Evolutionary conservation across 345 rosid genomes (phyloP).

Genomic region (Aquilaria sinensis): DNA sequence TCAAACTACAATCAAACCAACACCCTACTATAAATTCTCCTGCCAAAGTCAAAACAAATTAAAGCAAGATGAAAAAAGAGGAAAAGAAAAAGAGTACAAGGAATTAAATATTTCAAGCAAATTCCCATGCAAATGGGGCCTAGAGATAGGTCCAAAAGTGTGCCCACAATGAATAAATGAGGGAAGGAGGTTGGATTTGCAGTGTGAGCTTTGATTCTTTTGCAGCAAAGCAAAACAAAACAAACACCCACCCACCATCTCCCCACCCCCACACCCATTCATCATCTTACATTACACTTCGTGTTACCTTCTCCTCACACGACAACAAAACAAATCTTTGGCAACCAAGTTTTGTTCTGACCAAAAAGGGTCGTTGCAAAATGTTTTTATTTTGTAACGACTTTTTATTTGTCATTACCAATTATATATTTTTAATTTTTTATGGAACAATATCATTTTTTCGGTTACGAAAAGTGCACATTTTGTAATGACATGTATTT

Average conservation of each 20-base stretch:
- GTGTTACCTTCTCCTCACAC: neutral
- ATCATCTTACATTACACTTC: neutral
- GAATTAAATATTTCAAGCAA: neutral
- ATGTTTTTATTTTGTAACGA: no score
- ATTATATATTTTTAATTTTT: no score
- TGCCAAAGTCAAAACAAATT: neutral
- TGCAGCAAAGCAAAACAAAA: conserved; percentile 22
- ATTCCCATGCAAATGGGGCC: conserved; percentile 15
- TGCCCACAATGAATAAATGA: conserved; percentile 29
- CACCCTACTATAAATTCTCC: neutral
- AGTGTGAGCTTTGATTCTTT: conserved; percentile 29
- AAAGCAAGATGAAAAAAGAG: neutral
- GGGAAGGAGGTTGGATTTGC: conserved; percentile 19
- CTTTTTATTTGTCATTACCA: no score
- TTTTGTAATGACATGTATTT: no score
- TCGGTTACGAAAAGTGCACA: no score
- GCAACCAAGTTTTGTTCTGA: no score
- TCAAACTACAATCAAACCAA: no score
- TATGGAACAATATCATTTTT: no score
- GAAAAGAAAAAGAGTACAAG: conserved; percentile 5
- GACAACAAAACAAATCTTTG: no score
- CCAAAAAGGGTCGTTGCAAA: no score
- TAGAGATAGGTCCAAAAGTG: conserved; percentile 17
- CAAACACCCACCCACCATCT: conserved; percentile 13
- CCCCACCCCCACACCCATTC: conserved; percentile 10